phyloP scores from a whole-genome alignment of 768 basidiomycete genomes.

The Calocera cornea region DNA sequence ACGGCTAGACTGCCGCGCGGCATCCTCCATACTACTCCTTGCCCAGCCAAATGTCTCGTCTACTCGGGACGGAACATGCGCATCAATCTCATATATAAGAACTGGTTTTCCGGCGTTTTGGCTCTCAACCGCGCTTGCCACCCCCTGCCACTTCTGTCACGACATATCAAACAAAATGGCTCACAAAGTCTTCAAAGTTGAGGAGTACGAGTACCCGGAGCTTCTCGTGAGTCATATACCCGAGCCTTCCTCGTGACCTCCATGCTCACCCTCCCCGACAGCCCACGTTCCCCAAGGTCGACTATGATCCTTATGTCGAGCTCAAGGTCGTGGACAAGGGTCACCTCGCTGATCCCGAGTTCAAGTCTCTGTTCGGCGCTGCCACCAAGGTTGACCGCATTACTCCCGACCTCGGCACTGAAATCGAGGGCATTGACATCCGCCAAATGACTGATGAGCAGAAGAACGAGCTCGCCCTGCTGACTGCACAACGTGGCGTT shows the following conservation, averaged over 20 bases:
- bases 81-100: neutral
- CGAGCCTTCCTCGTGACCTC: neutral
- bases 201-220: neutral
- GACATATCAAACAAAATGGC: neutral
- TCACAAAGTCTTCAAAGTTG: neutral
- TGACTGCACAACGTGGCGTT: neutral
- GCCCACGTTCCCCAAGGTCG: constrained; percentile 2
- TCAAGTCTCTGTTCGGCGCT: neutral
- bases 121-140: neutral
- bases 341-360: neutral
- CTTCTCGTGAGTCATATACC: neutral
- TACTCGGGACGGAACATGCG: neutral
- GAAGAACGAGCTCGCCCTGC: constrained; percentile 4
- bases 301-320: constrained; percentile 4
- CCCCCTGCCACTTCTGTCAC: neutral
- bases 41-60: neutral
- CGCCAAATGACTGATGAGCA: neutral
- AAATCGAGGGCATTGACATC: constrained; percentile 2
- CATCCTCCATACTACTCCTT: neutral
- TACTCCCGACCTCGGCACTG: neutral
- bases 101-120: neutral
- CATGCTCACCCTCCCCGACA: neutral
- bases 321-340: neutral
- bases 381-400: constrained; percentile 2
- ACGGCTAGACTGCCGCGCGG: neutral